Base-by-base conservation (phyloP, 352 stramenopile species). In the Phytophthora cajani region DNA sequence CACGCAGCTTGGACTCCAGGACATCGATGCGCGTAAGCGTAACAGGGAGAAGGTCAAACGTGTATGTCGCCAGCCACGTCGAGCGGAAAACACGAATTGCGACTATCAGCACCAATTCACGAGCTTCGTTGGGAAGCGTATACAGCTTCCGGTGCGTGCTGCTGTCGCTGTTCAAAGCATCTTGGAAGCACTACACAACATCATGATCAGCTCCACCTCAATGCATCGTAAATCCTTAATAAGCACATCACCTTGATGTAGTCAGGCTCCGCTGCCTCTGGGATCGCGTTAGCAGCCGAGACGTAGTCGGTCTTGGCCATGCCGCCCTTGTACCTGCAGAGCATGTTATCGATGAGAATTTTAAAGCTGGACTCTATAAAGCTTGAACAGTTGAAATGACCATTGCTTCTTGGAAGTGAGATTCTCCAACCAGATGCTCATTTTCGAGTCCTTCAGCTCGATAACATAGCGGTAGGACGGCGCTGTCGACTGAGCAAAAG, bases 11-110 rank as follows among this genome's bases (percentile, higher is more conserved):
- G 17, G 60, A 58, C 21, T 67, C 60, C 50, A 67, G 21, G 3
- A 59, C 14, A 32, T 67, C 60, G 12, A 67, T 67, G n/a, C 60
- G n/a, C 21, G 23, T 23, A n/a, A 67, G 33, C 12, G 50, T 23
- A 11, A 59, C 36, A 10, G 50, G 49, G 17, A 54, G 3, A 14
- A 67, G 46, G 8, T 67, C 36, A 6, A 67, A 67, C 8, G 38
- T 27, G 51, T 56, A 67, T 11, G 19, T 23, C 19, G 44, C 57
- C 23, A 21, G 12, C 47, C 42, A 27, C 23, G 57, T 46, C 1
- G 42, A 53, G 9, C 14, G 57, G 44, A 63, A 27, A 53, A 55
- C 27, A 8, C 57, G 40, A 30, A 63, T 36, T 10, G 4, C 32
- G 2, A 63, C n/a, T 1, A 3, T 14, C 32, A 63, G 30, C 11